Conservation (phyloP, 163 green algal species). For the Chloromonas sp. region DNA sequence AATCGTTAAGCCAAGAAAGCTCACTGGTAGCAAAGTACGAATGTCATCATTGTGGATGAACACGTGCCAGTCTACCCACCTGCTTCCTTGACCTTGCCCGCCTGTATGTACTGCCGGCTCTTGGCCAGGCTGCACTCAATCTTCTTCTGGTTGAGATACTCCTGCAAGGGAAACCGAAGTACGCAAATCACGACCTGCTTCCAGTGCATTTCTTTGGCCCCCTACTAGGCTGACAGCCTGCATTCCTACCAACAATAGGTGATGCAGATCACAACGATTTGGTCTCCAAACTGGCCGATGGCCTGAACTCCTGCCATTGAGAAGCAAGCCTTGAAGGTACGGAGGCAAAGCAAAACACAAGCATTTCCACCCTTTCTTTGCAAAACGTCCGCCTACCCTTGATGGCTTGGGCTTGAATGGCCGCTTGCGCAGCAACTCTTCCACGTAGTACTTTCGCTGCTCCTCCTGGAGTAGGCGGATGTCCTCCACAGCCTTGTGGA, state of each 20-base stretch:
- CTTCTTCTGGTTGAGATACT: conserved; percentile 32
- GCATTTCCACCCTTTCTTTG: neutral
- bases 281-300: too few species aligned
- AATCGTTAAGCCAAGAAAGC: too few species aligned
- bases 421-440: conserved; percentile 19
- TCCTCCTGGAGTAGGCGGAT: conserved; percentile 11
- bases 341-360: neutral
- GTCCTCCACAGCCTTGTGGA: conserved; percentile 18
- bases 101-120: conserved; percentile 26
- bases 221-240: too few species aligned
- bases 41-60: too few species aligned
- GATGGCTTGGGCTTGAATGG: conserved; percentile 9
- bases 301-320: too few species aligned
- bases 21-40: too few species aligned
- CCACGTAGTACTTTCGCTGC: conserved; percentile 14
- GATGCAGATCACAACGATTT: too few species aligned
- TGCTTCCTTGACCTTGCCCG: conserved; percentile 25
- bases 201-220: too few species aligned
- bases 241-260: too few species aligned
- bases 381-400: neutral
- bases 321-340: too few species aligned
- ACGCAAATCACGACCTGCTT: too few species aligned
- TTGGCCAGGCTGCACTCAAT: conserved; percentile 32
- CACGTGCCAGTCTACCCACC: neutral
- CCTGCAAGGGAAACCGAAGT: neutral